These are phyloP conservation scores for Nevesoporus exiguus DNA, from an alignment of 768 basidiomycete species.

Conservation along the genomic window DNA sequence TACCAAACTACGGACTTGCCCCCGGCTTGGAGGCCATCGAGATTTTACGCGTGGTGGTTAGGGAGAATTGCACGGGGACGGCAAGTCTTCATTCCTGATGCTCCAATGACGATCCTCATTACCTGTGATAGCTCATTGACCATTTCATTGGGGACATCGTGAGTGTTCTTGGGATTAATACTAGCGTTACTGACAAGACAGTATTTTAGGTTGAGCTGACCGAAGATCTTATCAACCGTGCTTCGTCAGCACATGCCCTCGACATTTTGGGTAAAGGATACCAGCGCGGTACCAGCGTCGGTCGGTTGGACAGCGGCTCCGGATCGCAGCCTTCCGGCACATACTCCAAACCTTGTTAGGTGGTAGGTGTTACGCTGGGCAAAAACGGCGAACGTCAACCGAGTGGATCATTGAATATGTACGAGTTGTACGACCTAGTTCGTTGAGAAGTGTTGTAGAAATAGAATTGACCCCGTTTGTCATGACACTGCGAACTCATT, in stretches of 20 bases:
- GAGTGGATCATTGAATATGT: background rate
- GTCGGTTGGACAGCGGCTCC: constrained; percentile 49
- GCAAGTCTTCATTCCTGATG: constrained; percentile 31
- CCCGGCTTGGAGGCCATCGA: constrained; percentile 48
- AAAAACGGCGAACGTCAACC: background rate
- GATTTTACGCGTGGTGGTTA: constrained; percentile 61
- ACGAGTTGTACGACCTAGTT: background rate
- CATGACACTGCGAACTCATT: too few relatives aligned
- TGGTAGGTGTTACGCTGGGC: background rate
- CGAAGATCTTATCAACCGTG: constrained; percentile 47
- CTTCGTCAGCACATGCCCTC: constrained; percentile 52
- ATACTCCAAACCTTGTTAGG: constrained; percentile 63
- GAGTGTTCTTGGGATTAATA: constrained; percentile 25
- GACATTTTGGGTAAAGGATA: constrained; percentile 35
- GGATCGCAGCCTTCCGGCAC: constrained; percentile 54
- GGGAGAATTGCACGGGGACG: constrained; percentile 51
- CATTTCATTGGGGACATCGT: constrained; percentile 68
- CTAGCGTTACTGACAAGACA: background rate
- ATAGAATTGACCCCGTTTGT: too few relatives aligned
- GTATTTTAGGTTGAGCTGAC: constrained; percentile 56
- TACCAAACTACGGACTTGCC: constrained; percentile 59
- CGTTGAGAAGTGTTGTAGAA: background rate
- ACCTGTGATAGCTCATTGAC: constrained; percentile 47
- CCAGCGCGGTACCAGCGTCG: constrained; percentile 29
- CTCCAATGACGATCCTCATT: constrained; percentile 28